Evolutionary conservation across 352 stramenopile species (phyloP).

Genomic region (Phytophthora megakarya): DNA sequence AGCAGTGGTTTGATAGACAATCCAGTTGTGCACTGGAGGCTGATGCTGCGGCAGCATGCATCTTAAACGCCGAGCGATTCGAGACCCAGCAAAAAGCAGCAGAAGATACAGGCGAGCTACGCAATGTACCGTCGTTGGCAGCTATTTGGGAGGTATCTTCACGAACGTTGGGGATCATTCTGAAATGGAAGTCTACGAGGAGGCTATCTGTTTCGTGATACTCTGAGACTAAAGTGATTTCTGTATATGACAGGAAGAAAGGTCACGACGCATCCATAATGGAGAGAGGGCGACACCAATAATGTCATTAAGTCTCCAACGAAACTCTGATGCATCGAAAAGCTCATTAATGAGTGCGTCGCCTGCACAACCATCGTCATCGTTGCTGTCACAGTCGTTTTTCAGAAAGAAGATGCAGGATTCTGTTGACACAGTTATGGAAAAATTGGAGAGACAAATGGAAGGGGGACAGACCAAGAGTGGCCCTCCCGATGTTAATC

Average conservation of each 20-base stretch:
- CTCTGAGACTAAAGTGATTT: not conserved
- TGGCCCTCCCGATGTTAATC: not conserved
- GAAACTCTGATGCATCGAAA: conserved; percentile 32
- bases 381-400: conserved; percentile 80
- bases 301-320: conserved; percentile 59
- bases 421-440: conserved; percentile 60
- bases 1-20: conserved; percentile 70
- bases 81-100: conserved; percentile 49
- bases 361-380: conserved; percentile 46
- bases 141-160: conserved; percentile 77
- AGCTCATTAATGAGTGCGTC: conserved; percentile 25
- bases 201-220: not conserved
- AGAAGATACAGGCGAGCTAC: conserved; percentile 44
- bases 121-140: conserved; percentile 77
- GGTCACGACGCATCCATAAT: conserved; percentile 50
- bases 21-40: conserved; percentile 74
- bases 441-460: conserved; percentile 41
- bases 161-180: not conserved
- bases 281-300: conserved; percentile 56
- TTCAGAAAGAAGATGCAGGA: conserved; percentile 82
- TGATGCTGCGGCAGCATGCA: conserved; percentile 68
- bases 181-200: not conserved
- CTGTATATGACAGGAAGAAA: conserved; percentile 63
- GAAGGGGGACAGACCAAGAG: conserved; percentile 13
- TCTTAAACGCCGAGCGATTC: conserved; percentile 69